Base-by-base conservation (phyloP, 2,329 filamentous ascomycete species). In the Leptosphaerulina australis region DNA sequence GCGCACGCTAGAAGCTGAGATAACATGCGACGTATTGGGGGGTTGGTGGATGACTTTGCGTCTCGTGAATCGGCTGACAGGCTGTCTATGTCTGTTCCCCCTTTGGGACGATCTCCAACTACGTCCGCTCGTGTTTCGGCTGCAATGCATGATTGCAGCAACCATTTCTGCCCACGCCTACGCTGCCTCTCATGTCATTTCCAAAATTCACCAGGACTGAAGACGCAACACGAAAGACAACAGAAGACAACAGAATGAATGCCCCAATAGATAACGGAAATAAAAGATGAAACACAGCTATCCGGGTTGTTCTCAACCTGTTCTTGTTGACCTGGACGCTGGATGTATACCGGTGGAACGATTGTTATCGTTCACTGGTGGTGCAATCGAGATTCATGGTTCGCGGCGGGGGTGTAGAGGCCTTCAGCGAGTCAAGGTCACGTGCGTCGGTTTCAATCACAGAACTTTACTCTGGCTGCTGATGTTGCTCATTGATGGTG, bases 81-180 rank as follows among this genome's bases (percentile, higher is more conserved):
- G 26, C 33, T 38, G 25, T 26, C 22, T 30, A 33, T 26, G 15
- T n/a, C n/a, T 44, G 38, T 44, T 38, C 37, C 46, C 46, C 33
- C 38, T 43, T 49, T 49, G 30, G 38, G 46, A 44, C 33, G 17
- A 28, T 33, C 31, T 25, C 31, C 26, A 33, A 49, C 33, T 35
- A 31, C 26, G 31, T 43, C 25, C 33, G 33, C 21, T 39, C 20
- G 35, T 34, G 15, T 38, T 39, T 44, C 26, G 38, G 33, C 38
- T 20, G 38, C 45, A 37, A 14, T 11, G 12, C 22, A 21, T 43
- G 20, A 37, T 12, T 5, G 2, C 26, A 30, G 15, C 30, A 30
- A 31, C 33, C 30, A 11, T 8, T n/a, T 17, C 14, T 2, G n/a
- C 15, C 38, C 20, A 24, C 5, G 20, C 38, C 21, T 33, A 25